Conservation (phyloP, 148 eudicot species). For the Fagopyrum homotropicum region DNA sequence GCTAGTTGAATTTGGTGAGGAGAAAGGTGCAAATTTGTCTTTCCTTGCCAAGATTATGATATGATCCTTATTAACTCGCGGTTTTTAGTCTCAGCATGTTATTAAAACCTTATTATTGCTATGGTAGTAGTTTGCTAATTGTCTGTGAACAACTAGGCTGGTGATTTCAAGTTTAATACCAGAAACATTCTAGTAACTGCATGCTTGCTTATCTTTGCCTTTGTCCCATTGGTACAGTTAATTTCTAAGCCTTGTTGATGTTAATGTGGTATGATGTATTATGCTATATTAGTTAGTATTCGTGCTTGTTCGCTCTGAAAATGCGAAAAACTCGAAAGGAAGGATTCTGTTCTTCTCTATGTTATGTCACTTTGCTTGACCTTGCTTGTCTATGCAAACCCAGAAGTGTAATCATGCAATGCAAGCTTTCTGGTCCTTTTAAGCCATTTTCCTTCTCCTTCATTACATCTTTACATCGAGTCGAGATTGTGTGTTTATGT, state of each 20-base stretch:
- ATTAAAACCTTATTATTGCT: not conserved
- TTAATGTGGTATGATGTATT: conserved; percentile 1
- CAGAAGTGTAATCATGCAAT: too few relatives aligned
- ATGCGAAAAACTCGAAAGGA: not conserved
- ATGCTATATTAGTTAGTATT: not conserved
- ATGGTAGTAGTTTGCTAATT: conserved; percentile 11
- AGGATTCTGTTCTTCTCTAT: conserved; percentile 1
- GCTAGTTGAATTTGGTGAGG: conserved; percentile 4
- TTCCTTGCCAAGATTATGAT: conserved; percentile 12
- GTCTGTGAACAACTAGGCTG: conserved; percentile 11
- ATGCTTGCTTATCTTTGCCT: not conserved
- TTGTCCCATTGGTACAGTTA: conserved; percentile 4
- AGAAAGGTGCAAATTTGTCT: conserved; percentile 14
- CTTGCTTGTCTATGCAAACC: not conserved
- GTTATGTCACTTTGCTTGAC: not conserved
- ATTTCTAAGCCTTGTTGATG: conserved; percentile 12
- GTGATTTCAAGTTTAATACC: conserved; percentile 10
- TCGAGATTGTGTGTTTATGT: too few relatives aligned
- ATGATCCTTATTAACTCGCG: not conserved
- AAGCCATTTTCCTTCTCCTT: too few relatives aligned
- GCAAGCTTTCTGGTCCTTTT: too few relatives aligned
- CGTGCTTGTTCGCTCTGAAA: not conserved
- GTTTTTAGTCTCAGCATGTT: not conserved
- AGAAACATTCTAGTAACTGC: conserved; percentile 9
- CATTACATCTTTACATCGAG: too few relatives aligned